Evolutionary conservation across 345 rosid genomes (phyloP), one percentile per base, ranked within the genome.

Genomic region (Eucalyptus curtisii): DNA sequence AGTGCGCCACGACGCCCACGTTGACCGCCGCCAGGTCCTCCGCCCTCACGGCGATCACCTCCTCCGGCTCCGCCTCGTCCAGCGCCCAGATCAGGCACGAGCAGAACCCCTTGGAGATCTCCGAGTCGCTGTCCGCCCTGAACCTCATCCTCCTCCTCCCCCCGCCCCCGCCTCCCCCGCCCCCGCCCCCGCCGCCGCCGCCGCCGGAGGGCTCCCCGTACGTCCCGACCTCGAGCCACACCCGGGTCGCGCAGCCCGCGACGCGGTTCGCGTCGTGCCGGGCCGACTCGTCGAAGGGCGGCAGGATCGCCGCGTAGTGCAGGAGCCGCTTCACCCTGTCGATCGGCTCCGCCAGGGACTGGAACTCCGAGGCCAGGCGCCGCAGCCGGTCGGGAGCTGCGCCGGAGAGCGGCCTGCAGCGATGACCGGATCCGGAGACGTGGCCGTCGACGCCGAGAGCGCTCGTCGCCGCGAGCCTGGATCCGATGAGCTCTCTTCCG

Each of bases 51-150:
- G 87, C 90, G 89, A 93, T 45, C 42, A 97, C 97, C 93, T 96
- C 99, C 91, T 94, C 97, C 19, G 98, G 96, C 48, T 90, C 92
- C 22, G 96, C 95, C 11, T 97, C 99, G 89, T 97, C 97, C 61
- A 96, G 95, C 91, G 94, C 86, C 98, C 95, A 94, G 13, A 97
- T 92, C 59, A 97, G 89, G 90, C 99, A 97, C 31, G 95, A 94
- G 71, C 95, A 91, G 79, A 95, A 97, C 31, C 99, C 99, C 81
- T 95, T 96, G 0, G 96, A 94, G 86, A 97, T 96, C 94, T 97
- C 99, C 6, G 99, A 97, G 37, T 97, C 99, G 89, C 99, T 97
- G 86, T 96, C 98, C 6, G 97, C 97, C 88, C 89, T 91, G 87
- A 96, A 95, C 87, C 96, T 94, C 93, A 95, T 93, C 86, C 89